Evolutionary conservation across 192 early-diverging fungal genomes (phyloP).

Genomic region (Martensiomyces pterosporus): DNA sequence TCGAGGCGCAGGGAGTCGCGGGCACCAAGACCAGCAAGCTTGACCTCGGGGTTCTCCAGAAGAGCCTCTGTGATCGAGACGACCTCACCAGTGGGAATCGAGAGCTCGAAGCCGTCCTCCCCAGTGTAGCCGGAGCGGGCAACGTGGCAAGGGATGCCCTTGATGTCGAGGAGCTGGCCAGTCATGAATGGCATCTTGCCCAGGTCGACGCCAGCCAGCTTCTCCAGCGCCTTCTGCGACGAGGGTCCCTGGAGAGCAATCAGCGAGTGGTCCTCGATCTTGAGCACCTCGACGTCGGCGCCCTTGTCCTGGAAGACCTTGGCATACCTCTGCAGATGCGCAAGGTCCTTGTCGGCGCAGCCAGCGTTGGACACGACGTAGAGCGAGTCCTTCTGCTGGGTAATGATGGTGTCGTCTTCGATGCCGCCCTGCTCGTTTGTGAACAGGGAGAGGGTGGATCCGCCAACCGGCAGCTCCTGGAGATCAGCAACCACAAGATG

Average conservation of each 20-base stretch:
- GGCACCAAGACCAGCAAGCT: slow-evolving; percentile 91
- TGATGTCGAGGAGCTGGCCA: slow-evolving; percentile 64
- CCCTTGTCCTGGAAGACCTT: slow-evolving; percentile 78
- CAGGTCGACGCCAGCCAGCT: slow-evolving; percentile 55
- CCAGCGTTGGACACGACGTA: slow-evolving; percentile 96
- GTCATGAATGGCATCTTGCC: slow-evolving; percentile 89
- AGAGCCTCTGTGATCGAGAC: slow-evolving; percentile 64
- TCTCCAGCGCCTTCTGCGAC: slow-evolving; percentile 66
- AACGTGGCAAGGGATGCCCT: slow-evolving; percentile 77
- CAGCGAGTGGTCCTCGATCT: slow-evolving; percentile 82
- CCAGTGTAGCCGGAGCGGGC: slow-evolving; percentile 98
- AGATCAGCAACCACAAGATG: slow-evolving; percentile 84
- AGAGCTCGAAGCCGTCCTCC: slow-evolving; percentile 99
- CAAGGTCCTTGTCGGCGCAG: slow-evolving; percentile 94
- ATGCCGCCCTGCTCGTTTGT: slow-evolving; percentile 97
- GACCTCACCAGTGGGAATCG: slow-evolving; percentile 71
- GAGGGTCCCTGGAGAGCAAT: slow-evolving; percentile 92
- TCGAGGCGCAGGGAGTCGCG: slow-evolving; percentile 94
- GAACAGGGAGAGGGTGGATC: slow-evolving; percentile 85
- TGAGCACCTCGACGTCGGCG: slow-evolving; percentile 81
- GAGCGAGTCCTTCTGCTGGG: slow-evolving; percentile 73
- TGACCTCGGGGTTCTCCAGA: slow-evolving; percentile 67
- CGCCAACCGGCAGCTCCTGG: slow-evolving; percentile 69
- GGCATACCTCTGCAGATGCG: slow-evolving; percentile 79
- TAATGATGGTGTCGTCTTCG: slow-evolving; percentile 96